These are phyloP conservation scores for Manihot esculenta DNA, from an alignment of 441 rosid genomes.

Conservation along the genomic window DNA sequence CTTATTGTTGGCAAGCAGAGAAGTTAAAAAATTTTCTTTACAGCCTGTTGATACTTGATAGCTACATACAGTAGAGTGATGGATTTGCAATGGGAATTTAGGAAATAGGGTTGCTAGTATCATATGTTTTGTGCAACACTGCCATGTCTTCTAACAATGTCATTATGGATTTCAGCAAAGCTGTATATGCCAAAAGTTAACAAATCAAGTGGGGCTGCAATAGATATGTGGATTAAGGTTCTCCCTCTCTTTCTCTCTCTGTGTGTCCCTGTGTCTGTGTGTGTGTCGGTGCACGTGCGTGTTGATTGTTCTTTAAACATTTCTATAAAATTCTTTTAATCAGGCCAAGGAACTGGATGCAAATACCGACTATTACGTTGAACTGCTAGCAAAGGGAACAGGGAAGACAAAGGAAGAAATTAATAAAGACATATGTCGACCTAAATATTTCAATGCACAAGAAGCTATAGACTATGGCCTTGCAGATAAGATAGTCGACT, in stretches of 20 bases:
- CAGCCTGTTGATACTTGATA: no score
- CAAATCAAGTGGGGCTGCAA: constrained; percentile 70
- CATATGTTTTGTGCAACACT: background rate
- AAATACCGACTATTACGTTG: constrained; percentile 59
- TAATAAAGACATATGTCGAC: constrained; percentile 55
- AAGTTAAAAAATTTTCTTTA: no score
- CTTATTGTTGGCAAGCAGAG: background rate
- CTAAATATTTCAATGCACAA: constrained; percentile 62
- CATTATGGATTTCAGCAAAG: constrained; percentile 55
- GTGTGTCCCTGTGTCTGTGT: background rate
- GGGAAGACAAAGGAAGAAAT: constrained; percentile 82
- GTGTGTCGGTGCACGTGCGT: background rate
- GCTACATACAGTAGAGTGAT: background rate
- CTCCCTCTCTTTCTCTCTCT: background rate
- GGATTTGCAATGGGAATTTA: background rate
- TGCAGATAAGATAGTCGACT: constrained; percentile 74
- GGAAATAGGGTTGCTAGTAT: background rate
- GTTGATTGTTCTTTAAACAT: background rate
- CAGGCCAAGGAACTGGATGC: constrained; percentile 88
- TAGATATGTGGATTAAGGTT: constrained; percentile 90
- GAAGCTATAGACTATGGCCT: constrained; percentile 81
- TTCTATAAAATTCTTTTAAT: no score
- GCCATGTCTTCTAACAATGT: constrained; percentile 16
- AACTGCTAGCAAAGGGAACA: constrained; percentile 65
- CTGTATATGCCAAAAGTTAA: constrained; percentile 71